phyloP scores from a whole-genome alignment of 768 basidiomycete species.

The Tylopilus intermedius region DNA sequence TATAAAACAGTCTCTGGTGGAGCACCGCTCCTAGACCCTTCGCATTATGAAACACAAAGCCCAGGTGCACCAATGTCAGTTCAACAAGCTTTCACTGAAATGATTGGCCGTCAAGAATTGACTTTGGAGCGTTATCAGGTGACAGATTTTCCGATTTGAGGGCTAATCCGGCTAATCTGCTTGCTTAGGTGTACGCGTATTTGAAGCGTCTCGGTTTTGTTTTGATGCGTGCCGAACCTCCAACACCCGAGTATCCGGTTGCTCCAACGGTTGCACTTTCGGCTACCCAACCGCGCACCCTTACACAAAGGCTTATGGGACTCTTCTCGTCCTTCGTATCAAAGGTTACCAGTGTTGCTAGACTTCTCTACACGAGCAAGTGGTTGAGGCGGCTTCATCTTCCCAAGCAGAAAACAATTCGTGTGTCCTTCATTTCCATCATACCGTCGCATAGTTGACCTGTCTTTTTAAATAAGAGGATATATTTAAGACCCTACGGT shows the following conservation, averaged over 20 bases:
- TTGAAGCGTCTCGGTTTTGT: constrained; percentile 88
- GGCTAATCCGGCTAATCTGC: neutral
- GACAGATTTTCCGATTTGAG: constrained; percentile 8
- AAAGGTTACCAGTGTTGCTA: constrained; percentile 3
- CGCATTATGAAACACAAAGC: constrained; percentile 34
- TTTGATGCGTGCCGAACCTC: constrained; percentile 70
- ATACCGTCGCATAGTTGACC: neutral
- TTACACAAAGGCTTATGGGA: neutral
- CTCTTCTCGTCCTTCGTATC: constrained; percentile 14
- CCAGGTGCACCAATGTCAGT: constrained; percentile 80
- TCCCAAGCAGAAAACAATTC: constrained; percentile 26
- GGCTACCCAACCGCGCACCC: constrained; percentile 4
- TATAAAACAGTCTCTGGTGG: constrained; percentile 51
- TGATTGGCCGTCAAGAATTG: constrained; percentile 75
- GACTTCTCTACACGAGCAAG: constrained; percentile 23
- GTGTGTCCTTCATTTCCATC: constrained; percentile 32
- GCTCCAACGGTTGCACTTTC: constrained; percentile 34
- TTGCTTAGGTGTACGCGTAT: constrained; percentile 82
- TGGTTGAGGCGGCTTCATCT: constrained; percentile 47
- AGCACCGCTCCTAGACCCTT: constrained; percentile 11
- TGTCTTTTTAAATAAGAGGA: neutral
- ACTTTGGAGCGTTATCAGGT: constrained; percentile 89
- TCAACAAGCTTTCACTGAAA: constrained; percentile 82
- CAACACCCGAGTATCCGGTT: constrained; percentile 47
- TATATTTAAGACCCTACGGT: constrained; percentile 39